Conservation (phyloP, 1,284 basidiomycete genomes). For the Testicularia cyperi region DNA sequence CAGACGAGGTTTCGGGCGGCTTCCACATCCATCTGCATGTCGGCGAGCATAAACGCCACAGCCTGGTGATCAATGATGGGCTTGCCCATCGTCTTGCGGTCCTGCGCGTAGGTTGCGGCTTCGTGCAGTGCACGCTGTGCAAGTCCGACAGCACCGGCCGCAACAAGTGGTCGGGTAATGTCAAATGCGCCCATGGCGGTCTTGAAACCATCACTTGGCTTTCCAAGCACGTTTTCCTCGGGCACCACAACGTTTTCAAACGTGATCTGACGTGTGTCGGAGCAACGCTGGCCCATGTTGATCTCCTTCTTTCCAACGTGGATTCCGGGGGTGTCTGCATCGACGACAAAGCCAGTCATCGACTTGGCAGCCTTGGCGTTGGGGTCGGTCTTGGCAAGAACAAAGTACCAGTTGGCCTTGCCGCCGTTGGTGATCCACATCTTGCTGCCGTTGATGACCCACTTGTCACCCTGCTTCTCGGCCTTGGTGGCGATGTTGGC, state of each 20-base stretch:
- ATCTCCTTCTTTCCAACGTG: constrained; percentile 64
- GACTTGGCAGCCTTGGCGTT: constrained; percentile 62
- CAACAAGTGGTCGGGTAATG: constrained; percentile 63
- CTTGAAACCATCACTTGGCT: constrained; percentile 66
- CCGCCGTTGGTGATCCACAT: constrained; percentile 65
- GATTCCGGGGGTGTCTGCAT: constrained; percentile 64
- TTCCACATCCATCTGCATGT: constrained; percentile 66
- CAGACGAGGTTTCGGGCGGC: constrained; percentile 64
- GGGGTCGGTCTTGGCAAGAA: constrained; percentile 65
- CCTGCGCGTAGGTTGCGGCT: constrained; percentile 65
- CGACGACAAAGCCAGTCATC: constrained; percentile 67
- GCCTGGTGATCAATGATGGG: constrained; percentile 66
- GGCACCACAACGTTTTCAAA: constrained; percentile 65
- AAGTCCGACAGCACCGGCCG: constrained; percentile 65
- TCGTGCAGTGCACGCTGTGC: constrained; percentile 65
- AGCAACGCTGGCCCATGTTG: constrained; percentile 67
- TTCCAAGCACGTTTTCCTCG: constrained; percentile 64
- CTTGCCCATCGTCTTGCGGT: constrained; percentile 66
- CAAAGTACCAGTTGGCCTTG: constrained; percentile 66
- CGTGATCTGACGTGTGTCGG: constrained; percentile 66
- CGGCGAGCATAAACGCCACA: constrained; percentile 65
- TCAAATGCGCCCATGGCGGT: constrained; percentile 66
- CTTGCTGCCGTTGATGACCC: constrained; percentile 64
- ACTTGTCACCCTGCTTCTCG: constrained; percentile 64
- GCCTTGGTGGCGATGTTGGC: constrained; percentile 62